Percentiles rank a stretch among this genome's conserved stretches.
These are phyloP conservation scores for Microascus cirrosus DNA, from an alignment of 2,329 filamentous ascomycete species.

Conservation along the genomic window DNA sequence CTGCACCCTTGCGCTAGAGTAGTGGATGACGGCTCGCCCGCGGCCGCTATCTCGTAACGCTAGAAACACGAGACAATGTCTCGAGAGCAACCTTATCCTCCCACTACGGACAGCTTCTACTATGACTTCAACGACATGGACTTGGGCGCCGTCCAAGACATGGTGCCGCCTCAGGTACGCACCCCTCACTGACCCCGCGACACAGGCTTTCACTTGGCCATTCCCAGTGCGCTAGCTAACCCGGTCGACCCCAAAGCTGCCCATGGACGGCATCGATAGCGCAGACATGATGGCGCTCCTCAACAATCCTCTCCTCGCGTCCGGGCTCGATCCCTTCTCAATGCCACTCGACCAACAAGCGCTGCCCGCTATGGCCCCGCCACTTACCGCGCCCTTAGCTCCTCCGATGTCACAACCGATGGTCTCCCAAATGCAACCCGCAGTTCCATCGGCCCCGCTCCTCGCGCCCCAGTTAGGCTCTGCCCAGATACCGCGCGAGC, in stretches of 20 bases:
- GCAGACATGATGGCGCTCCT: constrained; percentile 31
- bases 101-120: constrained; percentile 13
- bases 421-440: background rate
- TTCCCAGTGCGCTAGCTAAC: background rate
- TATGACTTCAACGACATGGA: constrained; percentile 12
- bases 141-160: constrained; percentile 15
- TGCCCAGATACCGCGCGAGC: background rate
- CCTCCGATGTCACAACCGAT: background rate
- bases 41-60: background rate
- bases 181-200: background rate
- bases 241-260: background rate
- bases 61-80: constrained; percentile 17
- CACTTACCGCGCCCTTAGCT: constrained; percentile 2
- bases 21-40: background rate
- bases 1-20: background rate
- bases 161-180: constrained; percentile 12
- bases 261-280: constrained; percentile 15
- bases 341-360: constrained; percentile 28
- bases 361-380: background rate
- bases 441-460: background rate
- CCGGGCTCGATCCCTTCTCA: constrained; percentile 23
- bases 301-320: constrained; percentile 25
- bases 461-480: background rate
- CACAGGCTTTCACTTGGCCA: background rate
- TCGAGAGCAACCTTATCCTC: constrained; percentile 19